Conservation (phyloP, 345 rosid species). For the Corchorus capsularis region DNA sequence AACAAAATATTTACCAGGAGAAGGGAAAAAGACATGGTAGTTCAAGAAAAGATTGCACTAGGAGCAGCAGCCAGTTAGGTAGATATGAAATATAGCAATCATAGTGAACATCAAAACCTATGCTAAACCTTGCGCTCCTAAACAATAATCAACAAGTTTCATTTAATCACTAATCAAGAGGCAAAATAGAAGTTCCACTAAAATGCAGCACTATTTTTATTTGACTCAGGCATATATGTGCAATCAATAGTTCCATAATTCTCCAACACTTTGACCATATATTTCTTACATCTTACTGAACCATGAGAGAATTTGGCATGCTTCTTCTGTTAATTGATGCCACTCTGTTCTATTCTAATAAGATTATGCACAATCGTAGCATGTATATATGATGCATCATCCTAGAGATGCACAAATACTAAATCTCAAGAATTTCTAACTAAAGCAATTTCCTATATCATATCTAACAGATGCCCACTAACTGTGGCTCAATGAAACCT, state of each 20-base stretch:
- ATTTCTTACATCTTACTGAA: background rate
- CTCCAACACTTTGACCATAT: background rate
- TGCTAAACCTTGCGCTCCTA: background rate
- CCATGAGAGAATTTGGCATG: background rate
- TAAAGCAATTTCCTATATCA: background rate
- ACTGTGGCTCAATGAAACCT: background rate
- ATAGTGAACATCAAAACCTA: constrained; percentile 5
- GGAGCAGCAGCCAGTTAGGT: background rate
- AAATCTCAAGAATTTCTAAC: background rate
- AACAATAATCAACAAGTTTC: background rate
- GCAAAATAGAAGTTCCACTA: background rate
- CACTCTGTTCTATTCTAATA: background rate
- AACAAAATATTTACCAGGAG: constrained; percentile 2
- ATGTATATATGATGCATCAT: background rate
- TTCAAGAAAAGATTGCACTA: background rate
- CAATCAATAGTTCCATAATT: too few species aligned
- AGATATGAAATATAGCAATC: background rate
- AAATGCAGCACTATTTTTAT: constrained; percentile 3
- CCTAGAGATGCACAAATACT: background rate
- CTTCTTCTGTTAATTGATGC: background rate
- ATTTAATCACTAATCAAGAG: background rate
- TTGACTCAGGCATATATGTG: background rate
- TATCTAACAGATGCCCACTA: background rate
- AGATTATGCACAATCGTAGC: background rate
- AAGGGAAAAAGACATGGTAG: constrained; percentile 8